Percentiles rank a stretch among this genome's conserved stretches.
phyloP scores from a whole-genome alignment of 176 grass and related monocot genomes.

The Olyra latifolia region DNA sequence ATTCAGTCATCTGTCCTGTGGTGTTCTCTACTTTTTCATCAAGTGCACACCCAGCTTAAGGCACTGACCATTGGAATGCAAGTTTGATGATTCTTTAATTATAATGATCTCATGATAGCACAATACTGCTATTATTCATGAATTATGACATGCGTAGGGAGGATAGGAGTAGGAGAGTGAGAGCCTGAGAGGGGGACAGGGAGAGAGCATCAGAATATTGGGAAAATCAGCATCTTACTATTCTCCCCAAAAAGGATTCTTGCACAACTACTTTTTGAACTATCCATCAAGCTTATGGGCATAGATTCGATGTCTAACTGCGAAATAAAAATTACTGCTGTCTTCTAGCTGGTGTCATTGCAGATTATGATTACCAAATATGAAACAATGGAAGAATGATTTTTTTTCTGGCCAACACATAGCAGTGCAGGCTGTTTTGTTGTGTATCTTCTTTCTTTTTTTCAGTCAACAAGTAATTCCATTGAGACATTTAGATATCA shows the following conservation, averaged over 20 bases:
- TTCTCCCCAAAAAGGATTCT: slow-evolving; percentile 30
- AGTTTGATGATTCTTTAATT: slow-evolving; percentile 2
- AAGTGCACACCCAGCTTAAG: not conserved
- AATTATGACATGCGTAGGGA: not conserved
- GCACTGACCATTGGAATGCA: not conserved
- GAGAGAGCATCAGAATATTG: slow-evolving; percentile 28
- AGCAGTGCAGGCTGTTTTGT: not conserved
- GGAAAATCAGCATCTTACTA: slow-evolving; percentile 28
- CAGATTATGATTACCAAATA: not conserved
- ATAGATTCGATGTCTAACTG: slow-evolving; percentile 19
- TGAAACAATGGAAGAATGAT: too few relatives aligned
- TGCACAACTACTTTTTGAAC: slow-evolving; percentile 11
- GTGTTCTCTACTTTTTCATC: not conserved
- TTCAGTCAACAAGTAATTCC: slow-evolving; percentile 9
- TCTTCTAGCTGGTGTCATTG: not conserved
- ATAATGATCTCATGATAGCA: slow-evolving; percentile 14
- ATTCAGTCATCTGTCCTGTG: not conserved
- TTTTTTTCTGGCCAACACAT: not conserved
- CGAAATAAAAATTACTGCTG: not conserved
- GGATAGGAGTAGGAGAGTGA: not conserved
- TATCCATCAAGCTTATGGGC: slow-evolving; percentile 8
- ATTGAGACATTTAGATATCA: slow-evolving; percentile 25
- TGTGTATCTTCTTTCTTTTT: not conserved
- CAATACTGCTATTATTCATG: slow-evolving; percentile 9
- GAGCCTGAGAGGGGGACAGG: not conserved